Evolutionary conservation across 2,329 filamentous ascomycete species (phyloP), one percentile per base, ranked within the genome.

Genomic region (Passalora sequoiae): DNA sequence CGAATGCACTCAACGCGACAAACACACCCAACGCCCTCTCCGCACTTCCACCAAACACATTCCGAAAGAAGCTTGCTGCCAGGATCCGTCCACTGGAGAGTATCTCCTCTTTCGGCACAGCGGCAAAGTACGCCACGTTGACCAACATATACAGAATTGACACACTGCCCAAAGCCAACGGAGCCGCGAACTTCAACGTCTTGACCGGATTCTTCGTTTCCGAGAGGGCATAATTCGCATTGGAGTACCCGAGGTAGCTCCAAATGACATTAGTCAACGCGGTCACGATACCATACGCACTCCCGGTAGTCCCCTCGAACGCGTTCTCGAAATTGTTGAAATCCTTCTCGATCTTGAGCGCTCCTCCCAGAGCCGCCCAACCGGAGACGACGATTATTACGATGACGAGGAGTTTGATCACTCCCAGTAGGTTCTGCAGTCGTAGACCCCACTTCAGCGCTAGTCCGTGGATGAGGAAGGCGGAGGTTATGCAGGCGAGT

Each of bases 231-330:
- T 72, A 70, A 41, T 83, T 83, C 60, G 79, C 80, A 60, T 83
- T 84, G 66, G 72, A 77, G 69, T 81, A 83, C 17, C 81, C 81
- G 51, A 82, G 75, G 56, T 80, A 86, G 47, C 75, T 80, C 75
- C 81, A 85, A 56, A 85, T 81, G 49, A 85, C 80, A 54, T 84
- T 85, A 69, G 83, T 84, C 0, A 86, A 66, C 0, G 82, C 80
- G 1, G 78, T 84, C n/a, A 83, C 80, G 24, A 83, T 72, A 36
- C 78, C 79, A 51, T 85, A 85, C 1, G 78, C 74, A 53, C 75
- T 81, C 6, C 77, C 76, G 1, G 77, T 82, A 4, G 81, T 84
- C 6, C 81, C 81, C 35, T 75, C 72, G 50, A 85, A 86, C 7
- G 79, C 75, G 46, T 81, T 72, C 51, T 65, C 63, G 57, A 85